phyloP scores from a whole-genome alignment of 352 stramenopile species.

The Phytophthora megakarya region DNA sequence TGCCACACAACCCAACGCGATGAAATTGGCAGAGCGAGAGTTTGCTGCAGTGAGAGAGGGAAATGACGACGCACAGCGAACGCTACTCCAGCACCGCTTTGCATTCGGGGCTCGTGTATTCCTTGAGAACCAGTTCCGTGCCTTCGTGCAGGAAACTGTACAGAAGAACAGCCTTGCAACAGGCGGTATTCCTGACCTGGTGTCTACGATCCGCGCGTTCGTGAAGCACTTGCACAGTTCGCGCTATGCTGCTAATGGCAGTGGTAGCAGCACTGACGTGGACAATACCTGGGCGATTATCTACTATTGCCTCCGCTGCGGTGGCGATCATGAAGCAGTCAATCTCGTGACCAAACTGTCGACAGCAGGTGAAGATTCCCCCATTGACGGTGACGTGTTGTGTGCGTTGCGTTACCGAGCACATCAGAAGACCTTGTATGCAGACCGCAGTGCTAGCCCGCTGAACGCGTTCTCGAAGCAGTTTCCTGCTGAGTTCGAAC shows the following conservation, averaged over 20 bases:
- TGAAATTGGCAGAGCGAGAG: conserved; percentile 60
- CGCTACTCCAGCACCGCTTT: conserved; percentile 57
- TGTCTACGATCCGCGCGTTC: conserved; percentile 79
- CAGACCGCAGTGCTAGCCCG: conserved; percentile 38
- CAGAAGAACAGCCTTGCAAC: conserved; percentile 76
- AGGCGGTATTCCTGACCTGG: conserved; percentile 68
- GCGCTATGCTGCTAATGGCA: conserved; percentile 50
- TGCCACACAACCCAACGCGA: conserved; percentile 38
- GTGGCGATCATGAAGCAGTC: conserved; percentile 70
- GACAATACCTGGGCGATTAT: conserved; percentile 79
- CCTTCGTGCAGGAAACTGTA: conserved; percentile 80
- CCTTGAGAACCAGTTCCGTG: conserved; percentile 78
- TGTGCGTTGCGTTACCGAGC: conserved; percentile 65
- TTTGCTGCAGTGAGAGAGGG: conserved; percentile 44
- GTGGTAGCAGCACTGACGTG: conserved; percentile 36
- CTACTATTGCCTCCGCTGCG: conserved; percentile 83
- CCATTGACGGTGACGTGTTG: conserved; percentile 64
- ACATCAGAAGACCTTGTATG: conserved; percentile 59
- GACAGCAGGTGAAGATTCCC: conserved; percentile 41
- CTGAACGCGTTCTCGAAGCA: conserved; percentile 70
- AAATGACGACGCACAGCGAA: conserved; percentile 42
- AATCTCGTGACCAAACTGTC: conserved; percentile 54
- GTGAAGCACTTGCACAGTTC: conserved; percentile 80
- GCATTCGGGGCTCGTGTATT: conserved; percentile 75
- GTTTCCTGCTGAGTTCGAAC: conserved; percentile 64